Conservation (phyloP, 805 yeast species). For the Teunomyces gatunensis region DNA sequence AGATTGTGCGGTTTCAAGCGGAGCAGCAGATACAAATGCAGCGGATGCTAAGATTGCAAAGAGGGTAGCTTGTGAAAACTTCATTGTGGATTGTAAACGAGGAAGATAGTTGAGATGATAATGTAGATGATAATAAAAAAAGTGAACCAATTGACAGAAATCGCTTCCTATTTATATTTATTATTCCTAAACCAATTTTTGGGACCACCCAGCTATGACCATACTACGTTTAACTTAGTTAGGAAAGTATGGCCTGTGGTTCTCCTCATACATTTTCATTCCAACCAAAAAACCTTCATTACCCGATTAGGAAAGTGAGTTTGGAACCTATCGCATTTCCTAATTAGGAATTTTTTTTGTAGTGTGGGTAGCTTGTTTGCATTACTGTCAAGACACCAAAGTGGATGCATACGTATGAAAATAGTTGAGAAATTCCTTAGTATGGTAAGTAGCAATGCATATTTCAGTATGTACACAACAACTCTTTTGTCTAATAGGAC, state of each 20-base stretch:
- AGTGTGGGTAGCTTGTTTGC: neutral
- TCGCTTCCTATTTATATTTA: slow-evolving; percentile 1
- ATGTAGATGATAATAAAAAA: slow-evolving; percentile 2
- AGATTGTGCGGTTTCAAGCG: slow-evolving; percentile 17
- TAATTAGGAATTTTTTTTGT: slow-evolving; percentile 16
- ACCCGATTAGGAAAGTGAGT: slow-evolving; percentile 20
- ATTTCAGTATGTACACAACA: neutral
- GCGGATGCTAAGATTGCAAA: slow-evolving; percentile 40
- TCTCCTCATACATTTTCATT: neutral
- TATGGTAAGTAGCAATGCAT: neutral
- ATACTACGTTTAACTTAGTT: slow-evolving; percentile 2
- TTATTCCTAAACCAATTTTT: too few species aligned
- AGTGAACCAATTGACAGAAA: neutral
- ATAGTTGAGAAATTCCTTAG: neutral
- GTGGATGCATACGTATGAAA: neutral
- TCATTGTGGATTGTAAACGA: slow-evolving; percentile 25
- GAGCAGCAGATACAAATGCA: slow-evolving; percentile 37
- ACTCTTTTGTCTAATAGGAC: too few species aligned
- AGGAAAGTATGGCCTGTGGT: slow-evolving; percentile 7
- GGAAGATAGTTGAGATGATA: slow-evolving; percentile 1
- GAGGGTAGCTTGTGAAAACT: slow-evolving; percentile 38
- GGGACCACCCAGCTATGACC: too few species aligned
- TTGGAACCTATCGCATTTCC: slow-evolving; percentile 12
- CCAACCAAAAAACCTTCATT: slow-evolving; percentile 11
- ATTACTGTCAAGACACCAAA: neutral